Conservation (phyloP, 2,329 filamentous ascomycete genomes). For the Xylaria sp. region DNA sequence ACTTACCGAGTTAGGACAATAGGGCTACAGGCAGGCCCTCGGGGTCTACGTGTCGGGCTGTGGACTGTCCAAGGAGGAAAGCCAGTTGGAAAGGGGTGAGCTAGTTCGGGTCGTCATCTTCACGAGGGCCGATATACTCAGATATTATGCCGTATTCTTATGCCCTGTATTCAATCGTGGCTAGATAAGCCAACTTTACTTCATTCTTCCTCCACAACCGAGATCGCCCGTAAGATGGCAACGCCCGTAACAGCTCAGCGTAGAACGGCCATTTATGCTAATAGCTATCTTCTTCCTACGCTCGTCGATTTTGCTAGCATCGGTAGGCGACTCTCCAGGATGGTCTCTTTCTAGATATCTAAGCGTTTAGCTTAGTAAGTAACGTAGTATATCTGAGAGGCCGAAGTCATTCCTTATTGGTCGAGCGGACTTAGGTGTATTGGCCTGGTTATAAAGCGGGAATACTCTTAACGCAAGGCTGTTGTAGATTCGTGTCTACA, state of each 20-base stretch:
- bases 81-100: not conserved
- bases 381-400: not conserved
- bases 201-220: not conserved
- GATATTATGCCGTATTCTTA: not conserved
- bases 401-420: not conserved
- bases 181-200: not conserved
- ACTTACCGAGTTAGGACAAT: not conserved
- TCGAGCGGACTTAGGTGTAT: not conserved
- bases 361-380: not conserved
- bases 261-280: not conserved
- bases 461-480: not conserved
- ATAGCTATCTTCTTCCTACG: not conserved
- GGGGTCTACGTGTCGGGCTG: constrained; percentile 4
- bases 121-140: not conserved
- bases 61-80: constrained; percentile 4
- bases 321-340: not conserved
- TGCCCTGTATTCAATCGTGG: not conserved
- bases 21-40: constrained; percentile 1
- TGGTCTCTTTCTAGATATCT: not conserved
- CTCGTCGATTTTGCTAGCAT: not conserved
- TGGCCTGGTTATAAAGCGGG: not conserved
- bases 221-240: not conserved
- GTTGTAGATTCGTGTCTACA: not conserved
- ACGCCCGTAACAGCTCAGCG: not conserved
- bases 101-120: not conserved